Evolutionary conservation across 2,329 filamentous ascomycete species (phyloP), one percentile per base, ranked within the genome.

Genomic region (Penicillium fuscoglaucum): DNA sequence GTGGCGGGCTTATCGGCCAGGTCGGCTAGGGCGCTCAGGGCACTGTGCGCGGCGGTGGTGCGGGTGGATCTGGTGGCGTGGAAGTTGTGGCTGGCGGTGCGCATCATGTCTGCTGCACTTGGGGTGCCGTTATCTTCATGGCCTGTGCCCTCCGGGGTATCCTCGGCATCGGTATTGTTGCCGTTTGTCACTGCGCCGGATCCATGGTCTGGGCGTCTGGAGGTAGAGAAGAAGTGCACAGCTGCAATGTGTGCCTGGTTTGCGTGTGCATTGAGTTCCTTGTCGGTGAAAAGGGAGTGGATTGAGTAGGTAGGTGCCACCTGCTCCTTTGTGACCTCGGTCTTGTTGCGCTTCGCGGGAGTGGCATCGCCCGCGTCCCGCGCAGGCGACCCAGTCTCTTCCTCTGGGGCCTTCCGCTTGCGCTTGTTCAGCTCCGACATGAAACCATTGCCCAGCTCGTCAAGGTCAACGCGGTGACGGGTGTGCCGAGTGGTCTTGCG

Each of bases 271-370:
- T 81, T 82, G 53, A 88, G 80, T 71, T 88, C 86, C 74, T 87
- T 88, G 61, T 88, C 85, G 3, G 84, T 88, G 69, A 88, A 88
- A 17, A 88, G 78, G n/a, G 82, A 80, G 56, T 87, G 81, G 57
- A 88, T 80, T 8, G 83, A 86, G 72, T 86, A 87, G 5, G 81
- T 78, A 1, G 84, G 78, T 8, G 84, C 82, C 61, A 83, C 81
- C 64, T 84, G 83, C 62, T 88, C 84, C 46, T 81, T 77, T 49
- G 82, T 80, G 48, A 82, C 70, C 64, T 80, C 79, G 12, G 79
- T 76, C 69, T 83, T 83, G 52, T 80, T 79, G 63, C 84, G 83
- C 74, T 74, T 84, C 72, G 72, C 78, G 52, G 71, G 83, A 56
- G 67, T 82, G 68, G 66, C 78, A 63, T 68, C 76, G 66, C 71